phyloP scores from a whole-genome alignment of 306 rosid genomes.

The Spatholobus suberectus region DNA sequence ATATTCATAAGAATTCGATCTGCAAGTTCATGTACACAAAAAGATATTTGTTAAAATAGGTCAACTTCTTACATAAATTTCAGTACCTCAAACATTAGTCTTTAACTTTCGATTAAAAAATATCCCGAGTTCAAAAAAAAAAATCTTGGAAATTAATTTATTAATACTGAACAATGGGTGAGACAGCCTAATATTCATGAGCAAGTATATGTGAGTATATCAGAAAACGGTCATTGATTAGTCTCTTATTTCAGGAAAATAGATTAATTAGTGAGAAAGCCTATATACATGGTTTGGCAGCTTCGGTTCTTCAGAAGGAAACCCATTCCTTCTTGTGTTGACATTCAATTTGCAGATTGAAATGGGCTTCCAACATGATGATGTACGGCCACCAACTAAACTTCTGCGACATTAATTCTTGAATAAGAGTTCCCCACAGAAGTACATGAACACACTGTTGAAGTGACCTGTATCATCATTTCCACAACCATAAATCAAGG shows the following conservation, averaged over 20 bases:
- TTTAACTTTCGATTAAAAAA: too few species aligned
- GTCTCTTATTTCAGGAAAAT: slow-evolving; percentile 2
- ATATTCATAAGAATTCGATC: too few species aligned
- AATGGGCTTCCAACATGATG: too few species aligned
- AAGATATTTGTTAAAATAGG: too few species aligned
- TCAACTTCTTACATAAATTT: too few species aligned
- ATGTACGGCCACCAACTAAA: slow-evolving; percentile 35
- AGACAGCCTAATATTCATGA: neutral
- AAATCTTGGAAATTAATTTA: too few species aligned
- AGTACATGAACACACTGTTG: slow-evolving; percentile 24
- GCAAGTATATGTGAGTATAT: neutral
- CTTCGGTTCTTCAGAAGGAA: neutral
- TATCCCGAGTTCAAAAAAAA: too few species aligned
- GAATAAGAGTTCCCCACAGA: slow-evolving; percentile 21
- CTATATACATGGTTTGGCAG: neutral
- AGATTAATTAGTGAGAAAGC: neutral
- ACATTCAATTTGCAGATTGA: neutral
- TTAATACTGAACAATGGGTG: neutral
- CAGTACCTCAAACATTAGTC: too few species aligned
- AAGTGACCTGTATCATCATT: neutral
- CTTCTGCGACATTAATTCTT: slow-evolving; percentile 10
- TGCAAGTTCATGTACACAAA: too few species aligned
- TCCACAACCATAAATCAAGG: slow-evolving; percentile 7
- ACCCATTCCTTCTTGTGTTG: neutral
- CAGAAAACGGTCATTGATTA: neutral